Evolutionary conservation across 2,329 filamentous ascomycete species (phyloP).

Genomic region (Verticillium nonalfalfae): DNA sequence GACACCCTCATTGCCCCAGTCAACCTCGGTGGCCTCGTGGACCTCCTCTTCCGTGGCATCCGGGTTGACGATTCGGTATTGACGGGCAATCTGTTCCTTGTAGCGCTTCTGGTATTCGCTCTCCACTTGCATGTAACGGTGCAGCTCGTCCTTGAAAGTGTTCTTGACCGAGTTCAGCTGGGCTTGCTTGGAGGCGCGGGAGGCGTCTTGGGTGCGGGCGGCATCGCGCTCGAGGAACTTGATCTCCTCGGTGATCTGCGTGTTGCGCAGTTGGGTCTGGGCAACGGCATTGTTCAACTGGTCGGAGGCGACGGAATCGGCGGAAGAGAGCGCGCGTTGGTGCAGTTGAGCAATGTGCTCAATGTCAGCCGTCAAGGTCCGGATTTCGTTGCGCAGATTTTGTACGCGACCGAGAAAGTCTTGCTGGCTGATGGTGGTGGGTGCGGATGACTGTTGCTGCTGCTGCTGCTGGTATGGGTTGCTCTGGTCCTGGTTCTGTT

Average conservation of each 20-base stretch:
- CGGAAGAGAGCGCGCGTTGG: slow-evolving; percentile 62
- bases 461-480: slow-evolving; percentile 12
- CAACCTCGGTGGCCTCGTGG: slow-evolving; percentile 58
- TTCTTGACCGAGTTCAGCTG: slow-evolving; percentile 65
- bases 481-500: slow-evolving; percentile 12
- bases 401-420: slow-evolving; percentile 65
- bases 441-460: slow-evolving; percentile 13
- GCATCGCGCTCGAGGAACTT: slow-evolving; percentile 68
- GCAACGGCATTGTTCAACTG: slow-evolving; percentile 63
- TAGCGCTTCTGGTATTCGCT: slow-evolving; percentile 64
- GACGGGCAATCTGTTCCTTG: slow-evolving; percentile 70
- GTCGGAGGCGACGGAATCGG: slow-evolving; percentile 47
- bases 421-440: slow-evolving; percentile 44
- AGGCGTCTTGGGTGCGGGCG: slow-evolving; percentile 52
- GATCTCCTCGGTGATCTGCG: slow-evolving; percentile 73
- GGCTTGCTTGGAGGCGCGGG: slow-evolving; percentile 60
- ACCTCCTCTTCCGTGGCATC: slow-evolving; percentile 72
- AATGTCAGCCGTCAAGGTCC: slow-evolving; percentile 59
- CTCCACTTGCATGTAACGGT: slow-evolving; percentile 67
- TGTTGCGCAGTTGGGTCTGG: slow-evolving; percentile 66
- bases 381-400: slow-evolving; percentile 61
- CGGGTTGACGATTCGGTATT: slow-evolving; percentile 77
- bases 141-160: slow-evolving; percentile 65
- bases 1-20: slow-evolving; percentile 74
- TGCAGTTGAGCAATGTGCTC: slow-evolving; percentile 63